Evolutionary conservation across 129 eudicot genomes (phyloP).

Genomic region (Solidago caesia): DNA sequence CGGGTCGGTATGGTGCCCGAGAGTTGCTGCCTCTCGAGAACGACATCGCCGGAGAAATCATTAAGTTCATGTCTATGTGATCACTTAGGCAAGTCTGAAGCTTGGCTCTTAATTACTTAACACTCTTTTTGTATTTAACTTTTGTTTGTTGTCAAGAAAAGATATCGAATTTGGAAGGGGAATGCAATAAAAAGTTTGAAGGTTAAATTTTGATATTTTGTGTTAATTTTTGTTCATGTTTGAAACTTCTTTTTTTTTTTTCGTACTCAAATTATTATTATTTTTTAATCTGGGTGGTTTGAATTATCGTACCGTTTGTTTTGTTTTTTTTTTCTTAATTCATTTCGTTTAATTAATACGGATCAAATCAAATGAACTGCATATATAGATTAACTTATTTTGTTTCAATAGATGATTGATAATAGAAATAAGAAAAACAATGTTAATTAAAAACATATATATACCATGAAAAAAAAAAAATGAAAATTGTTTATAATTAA

Average conservation of each 20-base stretch:
- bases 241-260: no score
- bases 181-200: conserved; percentile 27
- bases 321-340: neutral
- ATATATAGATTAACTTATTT: no score
- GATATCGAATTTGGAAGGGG: conserved; percentile 9
- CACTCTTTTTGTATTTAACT: conserved; percentile 20
- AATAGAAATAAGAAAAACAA: neutral
- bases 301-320: neutral
- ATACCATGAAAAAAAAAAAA: neutral
- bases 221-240: neutral
- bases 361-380: no score
- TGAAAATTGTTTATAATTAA: neutral
- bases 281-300: neutral
- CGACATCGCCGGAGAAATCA: neutral
- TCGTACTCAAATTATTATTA: no score
- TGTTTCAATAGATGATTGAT: no score
- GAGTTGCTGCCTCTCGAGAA: conserved; percentile 36
- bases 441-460: neutral
- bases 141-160: conserved; percentile 29
- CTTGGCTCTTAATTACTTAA: conserved; percentile 38
- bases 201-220: neutral
- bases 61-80: conserved; percentile 40
- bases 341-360: no score
- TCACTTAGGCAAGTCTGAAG: conserved; percentile 48
- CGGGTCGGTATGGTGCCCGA: conserved; percentile 26